These are phyloP conservation scores for Styphnolobium japonicum DNA, from an alignment of 306 rosid genomes.

Conservation along the genomic window DNA sequence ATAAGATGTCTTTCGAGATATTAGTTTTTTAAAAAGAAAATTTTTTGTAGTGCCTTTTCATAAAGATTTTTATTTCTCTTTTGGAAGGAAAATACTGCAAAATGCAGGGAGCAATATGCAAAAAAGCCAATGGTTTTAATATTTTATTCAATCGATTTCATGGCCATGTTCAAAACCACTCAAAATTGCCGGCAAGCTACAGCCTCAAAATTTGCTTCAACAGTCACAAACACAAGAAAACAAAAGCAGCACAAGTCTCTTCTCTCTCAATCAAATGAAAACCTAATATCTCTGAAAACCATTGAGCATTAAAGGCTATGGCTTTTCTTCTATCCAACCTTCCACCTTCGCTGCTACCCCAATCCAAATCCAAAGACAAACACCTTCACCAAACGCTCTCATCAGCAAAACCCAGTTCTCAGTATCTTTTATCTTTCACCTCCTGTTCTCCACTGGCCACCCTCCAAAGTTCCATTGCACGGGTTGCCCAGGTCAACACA, in stretches of 20 bases:
- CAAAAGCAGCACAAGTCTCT: background rate
- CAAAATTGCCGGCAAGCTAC: constrained; percentile 28
- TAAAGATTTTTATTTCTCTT: no score
- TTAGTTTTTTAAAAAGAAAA: no score
- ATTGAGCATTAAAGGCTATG: constrained; percentile 45
- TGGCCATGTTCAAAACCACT: constrained; percentile 59
- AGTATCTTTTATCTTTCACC: constrained; percentile 27
- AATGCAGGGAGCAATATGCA: constrained; percentile 12
- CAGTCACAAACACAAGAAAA: constrained; percentile 19
- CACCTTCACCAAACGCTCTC: constrained; percentile 42
- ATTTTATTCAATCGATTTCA: constrained; percentile 28
- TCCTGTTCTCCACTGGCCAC: constrained; percentile 25
- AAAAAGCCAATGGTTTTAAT: constrained; percentile 9
- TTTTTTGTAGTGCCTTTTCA: no score
- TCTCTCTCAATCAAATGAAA: constrained; percentile 34
- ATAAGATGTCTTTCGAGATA: no score
- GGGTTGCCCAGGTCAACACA: constrained; percentile 53
- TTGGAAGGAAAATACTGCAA: no score
- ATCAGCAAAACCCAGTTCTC: constrained; percentile 42
- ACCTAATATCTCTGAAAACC: constrained; percentile 14
- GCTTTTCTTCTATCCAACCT: constrained; percentile 75
- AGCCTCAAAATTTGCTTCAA: constrained; percentile 36
- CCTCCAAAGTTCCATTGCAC: constrained; percentile 44
- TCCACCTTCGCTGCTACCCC: constrained; percentile 53
- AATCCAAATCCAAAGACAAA: constrained; percentile 59